These are phyloP conservation scores for Polytrichum formosum DNA, from an alignment of 225 moss, liverwort and hornwort genomes.

Conservation along the genomic window DNA sequence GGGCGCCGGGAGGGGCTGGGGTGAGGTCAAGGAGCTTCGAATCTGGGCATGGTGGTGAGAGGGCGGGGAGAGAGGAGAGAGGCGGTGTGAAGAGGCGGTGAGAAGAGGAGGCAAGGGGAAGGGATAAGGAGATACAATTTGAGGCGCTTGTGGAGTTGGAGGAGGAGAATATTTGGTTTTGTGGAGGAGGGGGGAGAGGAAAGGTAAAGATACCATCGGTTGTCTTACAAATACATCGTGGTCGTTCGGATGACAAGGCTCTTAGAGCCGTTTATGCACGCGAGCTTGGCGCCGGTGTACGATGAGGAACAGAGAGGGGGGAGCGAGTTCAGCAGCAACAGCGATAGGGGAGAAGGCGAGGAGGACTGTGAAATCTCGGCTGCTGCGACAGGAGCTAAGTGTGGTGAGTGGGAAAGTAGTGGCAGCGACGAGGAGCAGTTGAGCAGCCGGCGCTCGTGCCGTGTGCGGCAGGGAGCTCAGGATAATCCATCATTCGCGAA, in stretches of 20 bases:
- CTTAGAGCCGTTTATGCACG: conserved; percentile 41
- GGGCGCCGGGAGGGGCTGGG: neutral
- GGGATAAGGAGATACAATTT: too few relatives aligned
- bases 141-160: too few relatives aligned
- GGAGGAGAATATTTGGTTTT: neutral
- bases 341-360: conserved; percentile 14
- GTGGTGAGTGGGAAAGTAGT: neutral
- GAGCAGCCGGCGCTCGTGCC: neutral
- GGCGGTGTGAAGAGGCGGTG: too few relatives aligned
- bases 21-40: neutral
- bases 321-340: conserved; percentile 12
- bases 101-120: too few relatives aligned
- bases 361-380: neutral
- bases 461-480: neutral
- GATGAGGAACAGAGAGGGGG: conserved; percentile 10
- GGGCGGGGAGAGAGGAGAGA: too few relatives aligned
- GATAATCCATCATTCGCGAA: neutral
- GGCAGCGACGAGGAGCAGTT: neutral
- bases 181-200: neutral
- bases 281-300: conserved; percentile 23
- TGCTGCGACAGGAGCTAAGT: neutral
- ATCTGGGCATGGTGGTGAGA: too few relatives aligned
- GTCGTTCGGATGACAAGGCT: conserved; percentile 53
- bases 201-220: neutral
- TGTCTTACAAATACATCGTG: neutral